phyloP scores from a whole-genome alignment of 176 grass and related monocot species.

The Lolium multiflorum region DNA sequence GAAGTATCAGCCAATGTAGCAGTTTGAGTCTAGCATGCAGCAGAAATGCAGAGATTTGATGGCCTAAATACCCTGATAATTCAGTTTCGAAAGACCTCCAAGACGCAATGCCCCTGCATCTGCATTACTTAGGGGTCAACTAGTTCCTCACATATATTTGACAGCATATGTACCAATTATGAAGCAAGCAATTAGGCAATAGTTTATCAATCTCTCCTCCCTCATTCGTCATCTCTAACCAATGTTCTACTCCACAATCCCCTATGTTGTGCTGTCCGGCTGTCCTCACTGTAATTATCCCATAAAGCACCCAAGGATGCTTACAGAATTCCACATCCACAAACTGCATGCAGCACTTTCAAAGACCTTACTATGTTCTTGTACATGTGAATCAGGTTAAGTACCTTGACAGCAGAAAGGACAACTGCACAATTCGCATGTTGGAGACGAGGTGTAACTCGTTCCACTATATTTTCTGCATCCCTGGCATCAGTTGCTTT shows the following conservation, averaged over 20 bases:
- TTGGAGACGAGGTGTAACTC: slow-evolving; percentile 96
- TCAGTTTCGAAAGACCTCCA: too few species aligned
- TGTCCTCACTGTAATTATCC: neutral
- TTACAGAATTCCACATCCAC: slow-evolving; percentile 10
- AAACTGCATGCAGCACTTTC: slow-evolving; percentile 12
- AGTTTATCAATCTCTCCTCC: neutral
- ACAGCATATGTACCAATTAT: neutral
- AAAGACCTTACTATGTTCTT: slow-evolving; percentile 21
- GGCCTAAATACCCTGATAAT: too few species aligned
- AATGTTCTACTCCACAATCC: neutral
- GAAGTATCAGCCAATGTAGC: too few species aligned
- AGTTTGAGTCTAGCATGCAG: too few species aligned
- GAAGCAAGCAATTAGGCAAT: neutral
- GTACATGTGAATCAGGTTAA: slow-evolving; percentile 30
- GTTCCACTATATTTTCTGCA: slow-evolving; percentile 90
- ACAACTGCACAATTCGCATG: slow-evolving; percentile 99
- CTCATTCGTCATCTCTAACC: neutral
- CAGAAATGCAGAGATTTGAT: too few species aligned
- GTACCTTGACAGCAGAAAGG: slow-evolving; percentile 97
- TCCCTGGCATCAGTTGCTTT: slow-evolving; percentile 90
- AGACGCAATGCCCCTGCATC: neutral
- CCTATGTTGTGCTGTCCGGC: neutral
- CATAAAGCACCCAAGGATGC: neutral
- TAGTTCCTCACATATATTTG: neutral
- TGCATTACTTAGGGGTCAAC: neutral